A percentile compares a stretch with the other conserved stretches of the same genome.
Evolutionary conservation across 305 asterid genomes (phyloP).

Genomic region (Fraxinus floribunda): DNA sequence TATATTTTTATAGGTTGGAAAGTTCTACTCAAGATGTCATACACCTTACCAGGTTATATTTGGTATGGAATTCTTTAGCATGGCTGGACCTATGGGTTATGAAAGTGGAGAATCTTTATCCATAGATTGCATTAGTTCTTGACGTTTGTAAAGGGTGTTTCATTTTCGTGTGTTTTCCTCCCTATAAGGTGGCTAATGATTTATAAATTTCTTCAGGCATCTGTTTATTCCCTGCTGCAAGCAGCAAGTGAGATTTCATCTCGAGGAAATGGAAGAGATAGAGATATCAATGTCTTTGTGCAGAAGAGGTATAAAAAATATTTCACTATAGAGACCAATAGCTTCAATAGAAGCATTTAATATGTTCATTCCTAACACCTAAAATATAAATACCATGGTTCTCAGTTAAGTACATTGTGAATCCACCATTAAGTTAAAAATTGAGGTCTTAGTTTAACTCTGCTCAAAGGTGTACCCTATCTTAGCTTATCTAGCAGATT

Average conservation of each 20-base stretch:
- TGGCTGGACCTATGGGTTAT: background rate
- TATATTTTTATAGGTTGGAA: background rate
- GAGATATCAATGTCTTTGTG: constrained; percentile 74
- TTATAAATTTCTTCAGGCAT: constrained; percentile 59
- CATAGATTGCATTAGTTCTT: background rate
- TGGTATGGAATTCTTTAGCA: background rate
- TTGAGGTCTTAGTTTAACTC: background rate
- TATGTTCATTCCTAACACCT: background rate
- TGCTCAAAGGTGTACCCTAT: background rate
- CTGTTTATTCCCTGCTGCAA: constrained; percentile 79
- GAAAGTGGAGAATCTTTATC: background rate
- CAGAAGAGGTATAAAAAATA: constrained; percentile 63
- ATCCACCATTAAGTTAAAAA: background rate
- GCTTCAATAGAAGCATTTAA: background rate
- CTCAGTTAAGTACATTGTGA: background rate
- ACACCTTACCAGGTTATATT: background rate
- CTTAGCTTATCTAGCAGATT: background rate
- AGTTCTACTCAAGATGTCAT: background rate
- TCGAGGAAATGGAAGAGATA: constrained; percentile 91
- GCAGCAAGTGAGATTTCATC: constrained; percentile 90
- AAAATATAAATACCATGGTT: background rate
- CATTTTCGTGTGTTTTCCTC: background rate
- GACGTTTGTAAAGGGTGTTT: constrained; percentile 13
- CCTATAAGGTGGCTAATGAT: constrained; percentile 31
- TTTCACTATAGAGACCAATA: background rate